Evolutionary conservation across 768 basidiomycete genomes (phyloP).

Genomic region (Amanita polypyramis): DNA sequence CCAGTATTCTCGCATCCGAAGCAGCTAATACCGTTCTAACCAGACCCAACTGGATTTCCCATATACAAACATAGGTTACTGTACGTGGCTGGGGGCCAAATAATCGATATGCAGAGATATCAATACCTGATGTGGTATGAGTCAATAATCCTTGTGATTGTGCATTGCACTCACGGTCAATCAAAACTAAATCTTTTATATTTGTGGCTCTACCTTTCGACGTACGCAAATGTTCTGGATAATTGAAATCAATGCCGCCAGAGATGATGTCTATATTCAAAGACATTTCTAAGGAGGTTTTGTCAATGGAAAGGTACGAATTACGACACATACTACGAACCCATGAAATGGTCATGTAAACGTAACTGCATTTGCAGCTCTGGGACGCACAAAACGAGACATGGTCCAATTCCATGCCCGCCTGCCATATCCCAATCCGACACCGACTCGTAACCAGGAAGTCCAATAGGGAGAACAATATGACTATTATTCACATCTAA

Average conservation of each 20-base stretch:
- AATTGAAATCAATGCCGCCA: conserved; percentile 38
- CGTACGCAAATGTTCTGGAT: conserved; percentile 30
- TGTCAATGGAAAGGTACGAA: background rate
- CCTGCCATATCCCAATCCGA: conserved; percentile 17
- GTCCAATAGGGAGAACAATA: conserved; percentile 55
- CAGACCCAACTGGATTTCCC: conserved; percentile 74
- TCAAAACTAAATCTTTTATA: conserved; percentile 32
- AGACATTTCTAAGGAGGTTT: conserved; percentile 55
- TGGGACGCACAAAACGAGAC: conserved; percentile 47
- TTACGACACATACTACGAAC: conserved; percentile 23
- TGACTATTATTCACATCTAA: conserved; percentile 40
- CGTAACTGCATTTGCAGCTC: conserved; percentile 68
- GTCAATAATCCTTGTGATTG: background rate
- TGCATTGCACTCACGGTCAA: conserved; percentile 27
- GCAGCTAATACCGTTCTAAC: conserved; percentile 49
- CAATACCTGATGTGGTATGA: conserved; percentile 41
- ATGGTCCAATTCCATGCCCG: conserved; percentile 32
- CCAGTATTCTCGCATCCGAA: conserved; percentile 37
- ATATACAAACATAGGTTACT: conserved; percentile 83
- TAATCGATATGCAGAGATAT: conserved; percentile 74
- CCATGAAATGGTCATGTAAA: conserved; percentile 84
- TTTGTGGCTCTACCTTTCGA: conserved; percentile 11
- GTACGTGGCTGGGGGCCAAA: conserved; percentile 86
- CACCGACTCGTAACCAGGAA: conserved; percentile 47
- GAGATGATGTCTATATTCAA: conserved; percentile 58